A percentile compares a stretch with the other conserved stretches of the same genome.
Evolutionary conservation across 2,329 filamentous ascomycete genomes (phyloP).

Genomic region (Colletotrichum somersetense): DNA sequence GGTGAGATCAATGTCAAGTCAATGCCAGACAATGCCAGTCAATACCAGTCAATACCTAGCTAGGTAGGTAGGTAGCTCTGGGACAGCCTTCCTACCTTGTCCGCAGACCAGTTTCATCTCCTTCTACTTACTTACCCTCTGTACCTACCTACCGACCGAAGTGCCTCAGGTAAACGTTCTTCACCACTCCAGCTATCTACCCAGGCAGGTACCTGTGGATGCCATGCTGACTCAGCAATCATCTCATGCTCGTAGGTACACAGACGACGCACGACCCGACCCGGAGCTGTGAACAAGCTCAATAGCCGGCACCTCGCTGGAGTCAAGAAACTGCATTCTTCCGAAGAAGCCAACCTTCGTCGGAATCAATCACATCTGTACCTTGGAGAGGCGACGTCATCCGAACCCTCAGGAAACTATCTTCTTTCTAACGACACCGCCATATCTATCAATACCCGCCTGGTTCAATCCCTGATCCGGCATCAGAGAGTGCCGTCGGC

Average conservation of each 20-base stretch:
- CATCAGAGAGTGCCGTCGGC: background rate
- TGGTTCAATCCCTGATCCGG: background rate
- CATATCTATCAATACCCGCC: background rate
- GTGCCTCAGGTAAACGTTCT: background rate
- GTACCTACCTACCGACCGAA: too few relatives aligned
- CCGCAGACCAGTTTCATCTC: too few relatives aligned
- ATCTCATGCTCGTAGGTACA: too few relatives aligned
- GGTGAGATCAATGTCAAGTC: background rate
- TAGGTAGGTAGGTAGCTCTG: too few relatives aligned
- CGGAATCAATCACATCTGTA: conserved; percentile 2
- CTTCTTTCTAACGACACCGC: background rate
- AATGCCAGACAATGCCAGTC: background rate
- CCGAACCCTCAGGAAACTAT: conserved; percentile 23
- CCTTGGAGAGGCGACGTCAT: conserved; percentile 35
- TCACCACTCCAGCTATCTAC: background rate
- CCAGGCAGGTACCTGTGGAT: too few relatives aligned
- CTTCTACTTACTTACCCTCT: too few relatives aligned
- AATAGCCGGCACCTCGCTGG: background rate
- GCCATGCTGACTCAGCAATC: conserved; percentile 19
- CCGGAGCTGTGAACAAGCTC: background rate
- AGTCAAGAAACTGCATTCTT: conserved; percentile 22
- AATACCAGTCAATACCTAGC: too few relatives aligned
- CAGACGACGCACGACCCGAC: background rate
- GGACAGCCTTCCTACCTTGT: too few relatives aligned
- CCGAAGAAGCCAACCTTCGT: conserved; percentile 27